Base-by-base conservation (phyloP, 345 rosid species). In the Theobroma cacao region DNA sequence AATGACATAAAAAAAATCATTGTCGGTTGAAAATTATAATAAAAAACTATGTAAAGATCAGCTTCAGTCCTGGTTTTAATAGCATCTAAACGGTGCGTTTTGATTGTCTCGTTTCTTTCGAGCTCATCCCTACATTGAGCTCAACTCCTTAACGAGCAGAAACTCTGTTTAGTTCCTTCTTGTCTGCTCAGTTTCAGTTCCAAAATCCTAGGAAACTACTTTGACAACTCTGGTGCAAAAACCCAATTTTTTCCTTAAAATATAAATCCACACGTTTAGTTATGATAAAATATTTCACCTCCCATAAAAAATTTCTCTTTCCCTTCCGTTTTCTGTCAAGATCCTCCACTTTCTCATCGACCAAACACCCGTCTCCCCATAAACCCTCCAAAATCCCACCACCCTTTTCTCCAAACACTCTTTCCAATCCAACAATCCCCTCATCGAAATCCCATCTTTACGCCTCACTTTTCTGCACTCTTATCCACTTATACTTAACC, bases 391-490 rank as follows among this genome's bases (percentile, higher is more conserved):
- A 66, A 79, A 47, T 68, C 30, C 53, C 78, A 10, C 52, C 74
- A 4, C 75, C 53, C 52, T 14, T 77, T 30, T 48, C 62, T 24
- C 24, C 70, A 8, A 56, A 63, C 3, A 2, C 45, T 59, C 14
- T 70, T 64, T 67, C 62, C 55, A 31, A 20, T 63, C 34, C 64
- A 56, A 38, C 52, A 50, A 75, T 75, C 56, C 28, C 78, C 22
- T 77, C 83, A 0, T 1, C 40, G 17, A 90, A 85, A 38, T 55
- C 84, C 75, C 65, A 87, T 75, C 79, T 88, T 34, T 89, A 88
- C 75, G 91, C 87, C 50, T 85, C 92, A 48, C 82, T 95, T 78
- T 95, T 92, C 60, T 88, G 88, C 88, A 86, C 94, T 72, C 94
- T 92, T 59, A 85, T 93, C 68, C 92, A 82, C 58, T 83, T 94